A percentile compares a stretch with the other conserved stretches of the same genome.
Evolutionary conservation across 805 yeast genomes (phyloP).

Genomic region (Metschnikowia cubensis): DNA sequence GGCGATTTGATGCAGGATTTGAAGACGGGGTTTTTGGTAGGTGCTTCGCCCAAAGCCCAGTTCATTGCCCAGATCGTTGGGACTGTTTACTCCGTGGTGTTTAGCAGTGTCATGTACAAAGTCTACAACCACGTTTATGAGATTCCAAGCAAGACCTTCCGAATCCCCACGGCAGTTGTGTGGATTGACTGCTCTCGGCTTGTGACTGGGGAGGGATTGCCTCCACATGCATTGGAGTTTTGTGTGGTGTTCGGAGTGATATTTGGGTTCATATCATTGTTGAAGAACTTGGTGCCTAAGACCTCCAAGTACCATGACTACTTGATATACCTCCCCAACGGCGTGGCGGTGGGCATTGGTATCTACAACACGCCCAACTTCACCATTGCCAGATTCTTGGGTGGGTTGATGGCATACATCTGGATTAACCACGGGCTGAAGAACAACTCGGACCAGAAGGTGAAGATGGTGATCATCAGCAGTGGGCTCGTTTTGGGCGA

Average conservation of each 20-base stretch:
- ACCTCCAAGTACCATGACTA: conserved; percentile 35
- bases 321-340: conserved; percentile 72
- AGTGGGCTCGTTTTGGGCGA: conserved; percentile 93
- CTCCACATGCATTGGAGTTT: conserved; percentile 65
- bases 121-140: conserved; percentile 78
- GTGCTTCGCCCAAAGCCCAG: conserved; percentile 91
- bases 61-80: conserved; percentile 88
- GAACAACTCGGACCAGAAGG: conserved; percentile 43
- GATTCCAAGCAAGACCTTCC: conserved; percentile 75
- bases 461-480: conserved; percentile 79
- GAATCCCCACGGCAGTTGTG: conserved; percentile 92
- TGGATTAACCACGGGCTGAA: conserved; percentile 43
- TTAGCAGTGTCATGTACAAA: conserved; percentile 78
- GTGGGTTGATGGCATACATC: conserved; percentile 66
- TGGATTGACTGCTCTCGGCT: conserved; percentile 96
- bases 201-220: conserved; percentile 87
- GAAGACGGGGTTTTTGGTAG: conserved; percentile 87
- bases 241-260: conserved; percentile 58
- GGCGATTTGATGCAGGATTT: conserved; percentile 97
- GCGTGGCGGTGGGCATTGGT: conserved; percentile 97
- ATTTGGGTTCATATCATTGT: conserved; percentile 66
- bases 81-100: conserved; percentile 73
- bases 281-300: conserved; percentile 53
- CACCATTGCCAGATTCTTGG: conserved; percentile 87
- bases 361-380: conserved; percentile 91